These are phyloP conservation scores for Wickerhamiella infanticola DNA, from an alignment of 1,139 yeast species.

Conservation along the genomic window DNA sequence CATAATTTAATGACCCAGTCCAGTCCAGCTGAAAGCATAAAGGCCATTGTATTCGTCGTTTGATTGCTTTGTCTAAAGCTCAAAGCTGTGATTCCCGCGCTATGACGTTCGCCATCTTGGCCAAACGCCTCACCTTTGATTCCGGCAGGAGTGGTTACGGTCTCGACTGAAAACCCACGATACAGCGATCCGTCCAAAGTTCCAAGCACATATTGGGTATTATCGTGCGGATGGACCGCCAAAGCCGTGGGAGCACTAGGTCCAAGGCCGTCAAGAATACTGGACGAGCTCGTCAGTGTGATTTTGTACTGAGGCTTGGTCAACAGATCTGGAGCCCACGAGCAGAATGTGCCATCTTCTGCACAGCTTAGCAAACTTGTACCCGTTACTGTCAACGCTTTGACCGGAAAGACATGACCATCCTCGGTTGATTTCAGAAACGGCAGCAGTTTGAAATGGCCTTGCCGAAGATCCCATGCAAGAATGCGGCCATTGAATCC, in stretches of 20 bases:
- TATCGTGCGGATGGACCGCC: conserved; percentile 22
- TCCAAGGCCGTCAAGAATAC: conserved; percentile 7
- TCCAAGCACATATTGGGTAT: conserved; percentile 21
- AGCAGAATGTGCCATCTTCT: conserved; percentile 33
- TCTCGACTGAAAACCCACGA: conserved; percentile 28
- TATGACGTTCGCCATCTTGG: conserved; percentile 19
- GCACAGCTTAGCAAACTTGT: conserved; percentile 16
- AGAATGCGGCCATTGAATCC: conserved; percentile 35
- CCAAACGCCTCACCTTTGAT: conserved; percentile 19
- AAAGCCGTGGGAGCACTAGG: conserved; percentile 26
- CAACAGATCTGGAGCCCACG: conserved; percentile 34
- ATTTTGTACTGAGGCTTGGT: conserved; percentile 26
- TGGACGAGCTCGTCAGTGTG: conserved; percentile 19
- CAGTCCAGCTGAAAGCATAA: conserved; percentile 24
- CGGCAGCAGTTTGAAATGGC: conserved; percentile 17
- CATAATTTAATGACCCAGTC: conserved; percentile 33
- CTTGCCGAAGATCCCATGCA: conserved; percentile 30
- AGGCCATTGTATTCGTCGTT: conserved; percentile 20
- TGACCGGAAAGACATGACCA: conserved; percentile 32
- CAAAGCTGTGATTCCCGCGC: conserved; percentile 25
- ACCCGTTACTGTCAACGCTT: conserved; percentile 25
- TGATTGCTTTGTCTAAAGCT: conserved; percentile 22
- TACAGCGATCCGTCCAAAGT: conserved; percentile 22
- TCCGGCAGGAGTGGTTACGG: conserved; percentile 24
- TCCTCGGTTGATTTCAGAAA: conserved; percentile 23